Conservation (phyloP, 768 basidiomycete species). For the Termitomyces sp. region DNA sequence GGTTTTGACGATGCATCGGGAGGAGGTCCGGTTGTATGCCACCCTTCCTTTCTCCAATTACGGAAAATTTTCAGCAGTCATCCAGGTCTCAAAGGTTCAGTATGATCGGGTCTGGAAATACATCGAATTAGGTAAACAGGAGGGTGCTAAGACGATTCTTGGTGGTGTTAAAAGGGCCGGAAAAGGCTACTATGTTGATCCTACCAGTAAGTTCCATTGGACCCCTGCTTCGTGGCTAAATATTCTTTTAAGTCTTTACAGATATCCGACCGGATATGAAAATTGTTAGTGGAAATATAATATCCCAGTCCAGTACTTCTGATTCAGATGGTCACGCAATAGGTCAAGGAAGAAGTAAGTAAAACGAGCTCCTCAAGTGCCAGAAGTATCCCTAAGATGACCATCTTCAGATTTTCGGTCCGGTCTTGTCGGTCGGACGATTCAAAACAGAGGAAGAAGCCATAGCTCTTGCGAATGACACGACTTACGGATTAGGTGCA, state of each 20-base stretch:
- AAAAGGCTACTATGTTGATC: slow-evolving; percentile 87
- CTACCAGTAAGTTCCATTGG: slow-evolving; percentile 61
- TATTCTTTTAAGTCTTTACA: slow-evolving; percentile 61
- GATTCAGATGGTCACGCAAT: slow-evolving; percentile 2
- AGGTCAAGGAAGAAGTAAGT: slow-evolving; percentile 71
- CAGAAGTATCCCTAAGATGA: not conserved
- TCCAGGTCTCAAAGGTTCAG: slow-evolving; percentile 76
- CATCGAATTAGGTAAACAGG: slow-evolving; percentile 79
- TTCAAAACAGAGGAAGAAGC: slow-evolving; percentile 90
- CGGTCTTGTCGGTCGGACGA: slow-evolving; percentile 78
- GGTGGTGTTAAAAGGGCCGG: slow-evolving; percentile 78
- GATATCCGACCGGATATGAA: slow-evolving; percentile 80
- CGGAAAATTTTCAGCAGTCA: not conserved
- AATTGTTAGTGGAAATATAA: slow-evolving; percentile 51
- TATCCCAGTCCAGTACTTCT: not conserved
- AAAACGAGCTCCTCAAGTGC: not conserved
- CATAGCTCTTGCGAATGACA: slow-evolving; percentile 80
- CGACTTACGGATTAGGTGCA: slow-evolving; percentile 88
- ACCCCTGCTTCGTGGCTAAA: not conserved
- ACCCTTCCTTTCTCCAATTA: slow-evolving; percentile 1
- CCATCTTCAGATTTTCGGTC: slow-evolving; percentile 80
- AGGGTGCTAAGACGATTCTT: slow-evolving; percentile 74
- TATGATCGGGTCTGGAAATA: slow-evolving; percentile 86
- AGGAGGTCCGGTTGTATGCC: slow-evolving; percentile 80
- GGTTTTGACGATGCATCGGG: slow-evolving; percentile 72